Evolutionary conservation across 805 yeast genomes (phyloP).

Genomic region (Candida nitratophila): DNA sequence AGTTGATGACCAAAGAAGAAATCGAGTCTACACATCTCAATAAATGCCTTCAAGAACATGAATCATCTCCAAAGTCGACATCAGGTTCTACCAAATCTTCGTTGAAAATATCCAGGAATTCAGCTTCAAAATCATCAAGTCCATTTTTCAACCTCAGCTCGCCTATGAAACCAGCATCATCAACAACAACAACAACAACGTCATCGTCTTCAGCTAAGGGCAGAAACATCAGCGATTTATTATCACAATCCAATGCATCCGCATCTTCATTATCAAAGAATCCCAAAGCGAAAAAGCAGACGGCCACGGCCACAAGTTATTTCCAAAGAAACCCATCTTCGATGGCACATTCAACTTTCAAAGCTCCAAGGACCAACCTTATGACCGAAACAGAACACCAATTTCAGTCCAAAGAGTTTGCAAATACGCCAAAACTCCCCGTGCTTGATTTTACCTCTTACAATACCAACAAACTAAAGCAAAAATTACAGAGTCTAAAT

Average conservation of each 20-base stretch:
- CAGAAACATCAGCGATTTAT: no score
- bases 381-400: constrained; percentile 7
- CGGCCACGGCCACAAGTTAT: not conserved
- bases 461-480: constrained; percentile 52
- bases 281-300: no score
- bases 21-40: constrained; percentile 59
- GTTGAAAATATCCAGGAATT: no score
- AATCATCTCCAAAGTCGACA: not conserved
- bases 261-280: no score
- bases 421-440: constrained; percentile 35
- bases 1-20: constrained; percentile 44
- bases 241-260: no score
- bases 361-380: not conserved
- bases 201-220: no score
- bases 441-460: constrained; percentile 59
- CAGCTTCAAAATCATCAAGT: no score
- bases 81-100: not conserved
- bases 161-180: no score
- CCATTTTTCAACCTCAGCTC: no score
- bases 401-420: constrained; percentile 14
- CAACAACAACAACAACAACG: no score
- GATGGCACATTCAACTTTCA: not conserved
- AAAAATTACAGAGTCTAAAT: constrained; percentile 45
- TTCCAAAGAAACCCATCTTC: not conserved
- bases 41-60: constrained; percentile 36